Evolutionary conservation across 495 filamentous ascomycete species (phyloP).

Genomic region (Xylaria nigripes): DNA sequence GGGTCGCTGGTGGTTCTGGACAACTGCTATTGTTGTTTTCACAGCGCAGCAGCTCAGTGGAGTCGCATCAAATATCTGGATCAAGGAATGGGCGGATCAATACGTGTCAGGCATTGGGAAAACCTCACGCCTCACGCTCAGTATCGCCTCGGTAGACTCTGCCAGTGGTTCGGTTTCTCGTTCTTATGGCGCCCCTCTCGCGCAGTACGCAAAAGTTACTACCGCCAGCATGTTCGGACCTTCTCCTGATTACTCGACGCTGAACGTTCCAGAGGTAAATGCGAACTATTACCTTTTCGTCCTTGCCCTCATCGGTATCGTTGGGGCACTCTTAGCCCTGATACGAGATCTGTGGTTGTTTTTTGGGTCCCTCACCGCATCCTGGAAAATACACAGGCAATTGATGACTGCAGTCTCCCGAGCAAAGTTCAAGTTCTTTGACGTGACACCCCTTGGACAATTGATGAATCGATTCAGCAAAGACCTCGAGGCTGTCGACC

Average conservation of each 20-base stretch:
- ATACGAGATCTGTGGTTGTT: constrained; percentile 79
- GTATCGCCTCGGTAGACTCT: constrained; percentile 29
- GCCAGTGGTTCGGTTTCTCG: constrained; percentile 16
- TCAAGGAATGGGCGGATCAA: constrained; percentile 72
- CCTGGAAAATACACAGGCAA: constrained; percentile 70
- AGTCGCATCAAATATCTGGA: constrained; percentile 87
- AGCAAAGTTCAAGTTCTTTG: constrained; percentile 95
- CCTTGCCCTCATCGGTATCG: constrained; percentile 70
- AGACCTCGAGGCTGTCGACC: constrained; percentile 89
- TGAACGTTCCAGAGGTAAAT: constrained; percentile 53
- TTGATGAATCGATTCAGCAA: constrained; percentile 99
- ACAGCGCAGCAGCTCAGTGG: constrained; percentile 70
- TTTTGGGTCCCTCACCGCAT: constrained; percentile 84
- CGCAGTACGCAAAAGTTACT: constrained; percentile 24
- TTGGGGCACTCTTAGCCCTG: constrained; percentile 67
- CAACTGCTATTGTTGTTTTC: constrained; percentile 63
- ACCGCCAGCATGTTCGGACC: constrained; percentile 9
- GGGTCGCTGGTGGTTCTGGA: constrained; percentile 95
- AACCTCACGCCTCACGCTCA: constrained; percentile 21
- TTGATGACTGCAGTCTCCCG: constrained; percentile 74
- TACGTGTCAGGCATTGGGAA: constrained; percentile 34
- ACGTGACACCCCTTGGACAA: constrained; percentile 91
- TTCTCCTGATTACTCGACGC: constrained; percentile 20
- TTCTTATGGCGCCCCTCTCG: constrained; percentile 29
- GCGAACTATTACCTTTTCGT: constrained; percentile 74